Percentiles rank a stretch among this genome's conserved stretches.
Evolutionary conservation across 2,329 filamentous ascomycete genomes (phyloP).

Genomic region (Fusarium burgessii): DNA sequence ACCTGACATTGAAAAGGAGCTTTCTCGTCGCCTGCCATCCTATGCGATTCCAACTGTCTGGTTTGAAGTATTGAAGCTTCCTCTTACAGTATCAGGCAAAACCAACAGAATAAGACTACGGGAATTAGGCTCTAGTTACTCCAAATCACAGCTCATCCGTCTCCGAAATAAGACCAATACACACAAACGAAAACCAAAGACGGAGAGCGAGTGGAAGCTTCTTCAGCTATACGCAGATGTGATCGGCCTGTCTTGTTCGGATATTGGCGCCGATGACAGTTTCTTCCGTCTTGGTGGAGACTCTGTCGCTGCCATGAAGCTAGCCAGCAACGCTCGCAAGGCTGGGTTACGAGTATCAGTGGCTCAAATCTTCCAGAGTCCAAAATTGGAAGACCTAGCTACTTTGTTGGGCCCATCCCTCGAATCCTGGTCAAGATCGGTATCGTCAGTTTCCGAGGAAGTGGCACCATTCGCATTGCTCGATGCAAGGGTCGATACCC

Average conservation of each 20-base stretch:
- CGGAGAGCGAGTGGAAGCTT: constrained; percentile 29
- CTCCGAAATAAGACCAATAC: background rate
- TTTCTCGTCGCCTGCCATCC: background rate
- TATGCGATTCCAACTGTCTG: constrained; percentile 8
- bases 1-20: background rate
- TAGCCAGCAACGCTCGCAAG: constrained; percentile 57
- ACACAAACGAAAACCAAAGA: background rate
- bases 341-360: constrained; percentile 50
- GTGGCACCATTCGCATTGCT: constrained; percentile 7
- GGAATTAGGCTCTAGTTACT: constrained; percentile 3
- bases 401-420: background rate
- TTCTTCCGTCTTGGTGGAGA: constrained; percentile 56
- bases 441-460: background rate
- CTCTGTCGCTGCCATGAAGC: constrained; percentile 61
- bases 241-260: constrained; percentile 51
- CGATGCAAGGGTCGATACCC: background rate
- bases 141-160: background rate
- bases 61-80: constrained; percentile 4
- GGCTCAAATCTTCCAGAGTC: constrained; percentile 53
- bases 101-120: constrained; percentile 7
- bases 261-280: constrained; percentile 58
- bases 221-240: constrained; percentile 53
- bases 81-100: background rate
- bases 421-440: background rate
- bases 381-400: constrained; percentile 21